These are phyloP conservation scores for Capsicum rhomboideum DNA, from an alignment of 257 asterid species.

Conservation along the genomic window DNA sequence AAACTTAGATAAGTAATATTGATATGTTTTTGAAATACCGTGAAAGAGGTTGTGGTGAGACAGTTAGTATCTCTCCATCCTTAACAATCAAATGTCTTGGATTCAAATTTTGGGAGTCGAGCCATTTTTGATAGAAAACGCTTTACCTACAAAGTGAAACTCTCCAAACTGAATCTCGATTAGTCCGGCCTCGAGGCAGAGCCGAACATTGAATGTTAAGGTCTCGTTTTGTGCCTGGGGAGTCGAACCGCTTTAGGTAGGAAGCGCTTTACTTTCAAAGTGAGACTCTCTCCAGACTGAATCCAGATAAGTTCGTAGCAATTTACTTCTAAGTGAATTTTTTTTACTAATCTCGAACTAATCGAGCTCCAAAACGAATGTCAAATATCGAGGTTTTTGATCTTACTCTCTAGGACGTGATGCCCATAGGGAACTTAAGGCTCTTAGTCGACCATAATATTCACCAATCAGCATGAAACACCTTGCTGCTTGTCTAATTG, in stretches of 20 bases:
- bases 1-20: not conserved
- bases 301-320: not conserved
- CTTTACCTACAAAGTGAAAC: not conserved
- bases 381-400: not conserved
- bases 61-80: not conserved
- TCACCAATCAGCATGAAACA: constrained; percentile 88
- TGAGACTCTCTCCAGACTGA: not conserved
- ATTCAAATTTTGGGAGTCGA: not conserved
- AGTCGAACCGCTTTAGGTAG: not conserved
- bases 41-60: not conserved
- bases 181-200: not conserved
- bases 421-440: constrained; percentile 89
- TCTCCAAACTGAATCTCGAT: accelerated
- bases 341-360: not conserved
- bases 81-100: not conserved
- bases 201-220: not conserved
- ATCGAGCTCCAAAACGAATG: not conserved
- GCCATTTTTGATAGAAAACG: not conserved
- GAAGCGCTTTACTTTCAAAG: not conserved
- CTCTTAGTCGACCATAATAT: constrained; percentile 78
- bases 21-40: too few species aligned
- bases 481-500: constrained; percentile 75
- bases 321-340: too few species aligned
- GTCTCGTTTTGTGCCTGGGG: not conserved
- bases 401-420: constrained; percentile 93